Percentiles rank a stretch among this genome's conserved stretches.
phyloP scores from a whole-genome alignment of 2,329 filamentous ascomycete genomes.

The Penicillium italicum region DNA sequence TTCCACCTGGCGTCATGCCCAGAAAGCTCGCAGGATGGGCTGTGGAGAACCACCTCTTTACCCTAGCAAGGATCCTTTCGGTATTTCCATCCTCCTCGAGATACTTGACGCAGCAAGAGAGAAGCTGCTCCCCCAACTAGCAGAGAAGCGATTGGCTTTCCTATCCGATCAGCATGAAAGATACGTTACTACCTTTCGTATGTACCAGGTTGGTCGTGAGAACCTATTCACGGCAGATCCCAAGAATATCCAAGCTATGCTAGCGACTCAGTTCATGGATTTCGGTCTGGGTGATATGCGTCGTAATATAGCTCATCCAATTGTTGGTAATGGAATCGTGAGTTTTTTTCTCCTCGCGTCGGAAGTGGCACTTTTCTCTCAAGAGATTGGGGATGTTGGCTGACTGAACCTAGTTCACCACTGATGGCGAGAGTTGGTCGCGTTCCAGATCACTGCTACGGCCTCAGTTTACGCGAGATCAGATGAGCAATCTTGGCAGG shows the following conservation, averaged over 20 bases:
- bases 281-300: neutral
- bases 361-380: neutral
- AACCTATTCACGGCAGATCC: neutral
- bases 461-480: slow-evolving; percentile 52
- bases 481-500: slow-evolving; percentile 53
- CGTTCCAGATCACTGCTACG: slow-evolving; percentile 43
- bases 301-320: neutral
- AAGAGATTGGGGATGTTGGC: neutral
- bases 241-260: neutral
- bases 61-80: neutral
- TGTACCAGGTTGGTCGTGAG: neutral
- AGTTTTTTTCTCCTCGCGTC: neutral
- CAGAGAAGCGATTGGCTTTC: neutral
- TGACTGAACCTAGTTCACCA: slow-evolving; percentile 36
- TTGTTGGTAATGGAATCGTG: neutral
- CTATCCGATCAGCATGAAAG: neutral
- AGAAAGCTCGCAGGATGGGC: neutral
- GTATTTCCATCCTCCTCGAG: neutral
- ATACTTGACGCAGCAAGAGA: neutral
- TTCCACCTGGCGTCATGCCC: neutral
- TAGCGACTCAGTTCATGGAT: neutral
- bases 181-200: neutral
- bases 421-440: slow-evolving; percentile 49
- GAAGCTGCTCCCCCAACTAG: neutral
- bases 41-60: neutral